Evolutionary conservation across 345 rosid species (phyloP), one percentile per base, ranked within the genome.

Genomic region (Bruguiera parviflora): DNA sequence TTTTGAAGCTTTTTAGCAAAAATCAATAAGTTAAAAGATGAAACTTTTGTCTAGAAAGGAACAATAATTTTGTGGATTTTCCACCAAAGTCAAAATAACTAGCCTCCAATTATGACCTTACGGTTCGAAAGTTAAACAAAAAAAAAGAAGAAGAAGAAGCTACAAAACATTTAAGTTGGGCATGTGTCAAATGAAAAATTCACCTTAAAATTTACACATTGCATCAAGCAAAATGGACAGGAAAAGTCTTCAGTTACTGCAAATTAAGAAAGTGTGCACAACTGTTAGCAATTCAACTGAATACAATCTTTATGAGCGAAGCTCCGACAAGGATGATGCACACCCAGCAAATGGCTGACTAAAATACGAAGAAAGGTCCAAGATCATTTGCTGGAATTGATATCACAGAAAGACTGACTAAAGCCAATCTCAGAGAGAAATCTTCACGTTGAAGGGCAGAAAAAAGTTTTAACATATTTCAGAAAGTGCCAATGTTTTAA

Each of bases 171-270:
- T 72, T 51, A 35, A 37, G 43, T 37, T 10, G 37, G 28, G 31
- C 4, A 31, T 21, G 27, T 62, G 16, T 56, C 43, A 58, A 35
- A 25, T 22, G 24, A 46, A 58, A 19, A 15, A 47, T 47, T 51
- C 24, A 75, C 78, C 78, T 69, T 75, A 69, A 75, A 75, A 66
- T 69, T 75, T 71, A 69, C 47, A 65, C 78, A 69, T 58, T 49
- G 72, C 65, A 75, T 57, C 57, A 39, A 75, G 70, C 78, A 75
- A 64, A 75, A 75, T 51, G 78, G 78, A 60, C 78, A 75, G 56
- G 74, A 58, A 57, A 69, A 75, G 52, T 75, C 78, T 60, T 75
- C 74, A 8, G 78, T 75, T 32, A 70, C 78, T 75, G 66, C 74
- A 75, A 53, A 55, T 58, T 22, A 49, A 69, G 57, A 59, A 47